Conservation (phyloP, 345 rosid species). For the Erysimum cheiranthoides region DNA sequence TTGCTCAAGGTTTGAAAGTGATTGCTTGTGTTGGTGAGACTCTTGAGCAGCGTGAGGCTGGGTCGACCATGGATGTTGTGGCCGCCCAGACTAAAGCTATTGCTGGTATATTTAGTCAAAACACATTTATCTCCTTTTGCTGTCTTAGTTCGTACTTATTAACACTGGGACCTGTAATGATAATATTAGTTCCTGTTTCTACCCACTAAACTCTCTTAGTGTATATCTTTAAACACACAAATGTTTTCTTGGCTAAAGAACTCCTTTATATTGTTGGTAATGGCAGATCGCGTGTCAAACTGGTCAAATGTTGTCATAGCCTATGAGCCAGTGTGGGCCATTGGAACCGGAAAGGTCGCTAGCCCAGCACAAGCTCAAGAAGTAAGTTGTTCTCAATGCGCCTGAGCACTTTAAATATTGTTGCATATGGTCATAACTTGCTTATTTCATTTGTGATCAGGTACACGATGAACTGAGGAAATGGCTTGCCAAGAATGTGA, state of each 20-base stretch:
- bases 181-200: background rate
- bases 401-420: background rate
- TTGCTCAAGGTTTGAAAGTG: slow-evolving; percentile 84
- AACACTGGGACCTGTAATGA: background rate
- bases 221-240: background rate
- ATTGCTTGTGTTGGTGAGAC: slow-evolving; percentile 98
- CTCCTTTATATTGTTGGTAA: background rate
- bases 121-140: background rate
- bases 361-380: slow-evolving; percentile 94
- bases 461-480: slow-evolving; percentile 86
- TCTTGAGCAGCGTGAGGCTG: slow-evolving; percentile 87
- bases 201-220: background rate
- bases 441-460: slow-evolving; percentile 45
- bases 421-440: background rate
- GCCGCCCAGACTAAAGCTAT: slow-evolving; percentile 95
- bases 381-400: slow-evolving; percentile 51
- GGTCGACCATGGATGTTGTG: slow-evolving; percentile 82
- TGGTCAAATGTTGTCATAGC: slow-evolving; percentile 87
- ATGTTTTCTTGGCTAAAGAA: slow-evolving; percentile 16
- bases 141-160: background rate
- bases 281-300: slow-evolving; percentile 60
- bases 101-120: slow-evolving; percentile 57
- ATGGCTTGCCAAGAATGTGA: slow-evolving; percentile 75
- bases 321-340: slow-evolving; percentile 96
- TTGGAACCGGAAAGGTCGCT: slow-evolving; percentile 95